These are phyloP conservation scores for Artemisia annua DNA, from an alignment of 129 eudicot species.

Conservation along the genomic window DNA sequence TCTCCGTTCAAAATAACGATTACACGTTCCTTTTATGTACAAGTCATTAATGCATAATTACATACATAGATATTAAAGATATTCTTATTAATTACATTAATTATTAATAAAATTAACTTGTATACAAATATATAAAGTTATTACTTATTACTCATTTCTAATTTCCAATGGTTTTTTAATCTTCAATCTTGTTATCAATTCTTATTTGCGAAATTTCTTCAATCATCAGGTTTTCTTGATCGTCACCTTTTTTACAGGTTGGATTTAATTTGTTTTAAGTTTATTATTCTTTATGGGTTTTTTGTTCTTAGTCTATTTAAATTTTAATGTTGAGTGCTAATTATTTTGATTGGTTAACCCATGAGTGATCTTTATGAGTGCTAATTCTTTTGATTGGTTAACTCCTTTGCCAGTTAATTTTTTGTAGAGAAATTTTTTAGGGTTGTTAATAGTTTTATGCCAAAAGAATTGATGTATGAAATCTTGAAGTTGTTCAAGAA, in stretches of 20 bases:
- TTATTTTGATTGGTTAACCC: constrained; percentile 3
- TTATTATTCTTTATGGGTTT: not conserved
- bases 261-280: not conserved
- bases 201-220: constrained; percentile 11
- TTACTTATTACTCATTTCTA: constrained; percentile 2
- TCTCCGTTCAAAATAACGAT: constrained; percentile 27
- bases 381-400: no score
- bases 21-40: constrained; percentile 18
- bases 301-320: not conserved
- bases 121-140: constrained; percentile 23
- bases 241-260: constrained; percentile 35
- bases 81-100: constrained; percentile 22
- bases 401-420: not conserved
- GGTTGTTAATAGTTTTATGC: not conserved
- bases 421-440: not conserved
- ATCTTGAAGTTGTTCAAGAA: not conserved
- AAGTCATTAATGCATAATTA: constrained; percentile 13
- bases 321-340: constrained; percentile 8
- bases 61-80: constrained; percentile 19
- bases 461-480: not conserved
- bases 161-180: constrained; percentile 11
- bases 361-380: not conserved
- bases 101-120: constrained; percentile 12
- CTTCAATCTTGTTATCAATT: constrained; percentile 21
- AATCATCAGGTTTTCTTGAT: constrained; percentile 11